Evolutionary conservation across 1,284 basidiomycete genomes (phyloP).

Genomic region (Mixia osmundae): DNA sequence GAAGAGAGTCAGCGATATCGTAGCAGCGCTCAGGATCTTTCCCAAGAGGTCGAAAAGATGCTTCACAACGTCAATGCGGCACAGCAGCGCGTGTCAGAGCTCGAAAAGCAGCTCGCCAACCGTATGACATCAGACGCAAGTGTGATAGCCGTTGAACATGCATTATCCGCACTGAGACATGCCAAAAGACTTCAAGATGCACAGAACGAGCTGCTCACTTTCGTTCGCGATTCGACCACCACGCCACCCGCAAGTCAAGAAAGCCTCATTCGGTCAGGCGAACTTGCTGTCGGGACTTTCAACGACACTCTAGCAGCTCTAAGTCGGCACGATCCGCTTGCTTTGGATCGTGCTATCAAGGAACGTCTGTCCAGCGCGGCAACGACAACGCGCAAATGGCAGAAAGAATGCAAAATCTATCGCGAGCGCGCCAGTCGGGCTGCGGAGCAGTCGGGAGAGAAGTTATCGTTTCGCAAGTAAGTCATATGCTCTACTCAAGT

Average conservation of each 20-base stretch:
- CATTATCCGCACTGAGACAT: background rate
- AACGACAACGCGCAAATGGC: constrained; percentile 82
- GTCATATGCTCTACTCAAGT: background rate
- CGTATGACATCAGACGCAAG: background rate
- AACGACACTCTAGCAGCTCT: too few relatives aligned
- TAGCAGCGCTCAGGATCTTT: too few relatives aligned
- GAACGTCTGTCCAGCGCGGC: too few relatives aligned
- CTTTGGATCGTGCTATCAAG: too few relatives aligned
- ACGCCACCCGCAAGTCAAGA: background rate
- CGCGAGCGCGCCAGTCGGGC: constrained; percentile 50
- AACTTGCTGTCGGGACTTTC: too few relatives aligned
- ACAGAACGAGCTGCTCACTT: constrained; percentile 21
- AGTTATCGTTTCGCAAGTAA: constrained; percentile 66
- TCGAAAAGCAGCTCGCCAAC: background rate
- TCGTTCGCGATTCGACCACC: constrained; percentile 5
- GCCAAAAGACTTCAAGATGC: constrained; percentile 1
- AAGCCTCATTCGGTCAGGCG: background rate
- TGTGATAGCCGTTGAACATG: background rate
- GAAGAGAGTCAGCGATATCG: too few relatives aligned
- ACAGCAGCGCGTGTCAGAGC: background rate
- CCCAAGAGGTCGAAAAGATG: too few relatives aligned
- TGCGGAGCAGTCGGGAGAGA: constrained; percentile 29
- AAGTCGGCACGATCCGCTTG: too few relatives aligned
- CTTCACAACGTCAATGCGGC: too few relatives aligned
- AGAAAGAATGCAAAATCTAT: constrained; percentile 84